Conservation (phyloP, 1,284 basidiomycete genomes). For the Apiotrichum veenhuisii region DNA sequence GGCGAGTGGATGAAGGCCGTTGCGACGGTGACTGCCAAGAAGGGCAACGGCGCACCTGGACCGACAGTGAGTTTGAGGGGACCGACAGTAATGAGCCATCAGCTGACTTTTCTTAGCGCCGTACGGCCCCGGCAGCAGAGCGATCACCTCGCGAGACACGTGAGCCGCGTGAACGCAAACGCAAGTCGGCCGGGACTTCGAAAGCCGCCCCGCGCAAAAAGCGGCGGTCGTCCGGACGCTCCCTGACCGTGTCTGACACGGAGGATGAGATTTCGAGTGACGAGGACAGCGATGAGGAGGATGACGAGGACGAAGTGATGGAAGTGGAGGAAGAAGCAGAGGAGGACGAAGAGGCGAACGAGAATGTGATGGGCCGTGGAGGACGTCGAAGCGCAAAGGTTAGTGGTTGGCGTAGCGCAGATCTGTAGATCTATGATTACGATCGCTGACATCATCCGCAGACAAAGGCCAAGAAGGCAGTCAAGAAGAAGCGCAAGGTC, state of each 20-base stretch:
- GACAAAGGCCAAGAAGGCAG: conserved; percentile 41
- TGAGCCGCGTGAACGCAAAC: background rate
- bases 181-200: background rate
- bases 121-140: background rate
- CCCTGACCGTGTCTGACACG: background rate
- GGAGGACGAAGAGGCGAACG: conserved; percentile 21
- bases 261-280: background rate
- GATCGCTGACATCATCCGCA: background rate
- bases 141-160: background rate
- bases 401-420: conserved; percentile 10
- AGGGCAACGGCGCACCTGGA: conserved; percentile 1
- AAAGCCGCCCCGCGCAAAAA: conserved; percentile 13
- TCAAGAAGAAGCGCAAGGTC: conserved; percentile 11
- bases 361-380: conserved; percentile 36
- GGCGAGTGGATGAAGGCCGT: conserved; percentile 23
- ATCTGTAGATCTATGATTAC: background rate
- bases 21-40: conserved; percentile 19
- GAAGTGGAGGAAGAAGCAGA: conserved; percentile 18
- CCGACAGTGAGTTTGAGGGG: background rate
- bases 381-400: conserved; percentile 45
- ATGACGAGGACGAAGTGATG: conserved; percentile 11
- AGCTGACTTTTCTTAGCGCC: background rate
- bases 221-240: conserved; percentile 2
- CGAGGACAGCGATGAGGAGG: conserved; percentile 11
- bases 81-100: background rate